Base-by-base conservation (phyloP, 495 filamentous ascomycete genomes). In the Hypoxylon perforatum region DNA sequence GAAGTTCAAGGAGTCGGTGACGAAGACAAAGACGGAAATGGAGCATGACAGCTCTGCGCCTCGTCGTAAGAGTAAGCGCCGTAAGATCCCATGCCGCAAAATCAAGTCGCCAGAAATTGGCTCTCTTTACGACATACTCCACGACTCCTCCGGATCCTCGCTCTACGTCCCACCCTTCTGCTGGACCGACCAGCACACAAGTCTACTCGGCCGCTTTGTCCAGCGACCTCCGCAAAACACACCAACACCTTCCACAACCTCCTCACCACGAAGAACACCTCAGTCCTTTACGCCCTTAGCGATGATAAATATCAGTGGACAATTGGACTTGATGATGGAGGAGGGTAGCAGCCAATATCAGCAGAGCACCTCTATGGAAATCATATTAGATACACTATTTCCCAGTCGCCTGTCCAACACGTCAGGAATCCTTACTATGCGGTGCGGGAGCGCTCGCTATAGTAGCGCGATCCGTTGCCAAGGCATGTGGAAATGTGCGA, bases 81-180 rank as follows among this genome's bases (percentile, higher is more conserved):
- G 45, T 39, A 67, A 28, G 50, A 55, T 75, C 17, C n/a, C 14
- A 15, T 38, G 9, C 41, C 63, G 45, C 47, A 67, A 36, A 47
- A 59, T 75, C 17, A 73, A 63, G 12, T 63, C 66, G 1, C 77
- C 81, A 19, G 72, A 80, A 45, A 61, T 68, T 10, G 79, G 80
- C 21, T 84, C 81, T 3, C 60, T 84, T 22, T 81, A 81, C 56
- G 80, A 81, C 64, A 81, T 79, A 57, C 75, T 84, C 63, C 75
- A 78, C 54, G 73, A 81, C 35, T 19, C 83, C 69, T 73, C 75
- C n/a, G 74, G 75, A 38, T 64, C 57, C 1, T 54, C 76, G 0
- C 80, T 84, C 51, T 80, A 75, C 58, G 51, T 77, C 45, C 68
- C 73, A 9, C 81, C 81, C 9, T 72, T 82, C 49, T 74, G 67